Conservation (phyloP, 169 alveolate genomes). For the Cryptosporidium andersoni region DNA sequence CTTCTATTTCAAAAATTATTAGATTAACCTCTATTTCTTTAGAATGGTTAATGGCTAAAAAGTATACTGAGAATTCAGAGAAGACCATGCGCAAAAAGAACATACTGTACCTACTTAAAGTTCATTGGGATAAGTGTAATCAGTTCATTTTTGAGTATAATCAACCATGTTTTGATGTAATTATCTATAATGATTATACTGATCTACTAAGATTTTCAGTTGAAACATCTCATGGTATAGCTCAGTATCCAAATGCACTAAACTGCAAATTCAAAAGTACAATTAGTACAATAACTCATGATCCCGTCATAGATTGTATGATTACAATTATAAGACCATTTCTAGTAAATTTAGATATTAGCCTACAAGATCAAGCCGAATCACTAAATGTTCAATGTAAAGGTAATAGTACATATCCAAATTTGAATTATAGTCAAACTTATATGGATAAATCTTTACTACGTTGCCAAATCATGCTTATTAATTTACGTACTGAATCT, state of each 20-base stretch:
- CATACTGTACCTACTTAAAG: constrained; percentile 13
- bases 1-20: constrained; percentile 10
- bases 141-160: constrained; percentile 37
- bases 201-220: constrained; percentile 33
- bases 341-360: constrained; percentile 11
- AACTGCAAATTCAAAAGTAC: constrained; percentile 27
- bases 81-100: not conserved
- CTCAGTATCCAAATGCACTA: constrained; percentile 12
- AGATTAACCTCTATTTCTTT: constrained; percentile 21
- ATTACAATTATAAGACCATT: constrained; percentile 46
- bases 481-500: constrained; percentile 45
- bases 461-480: not conserved
- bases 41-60: constrained; percentile 54
- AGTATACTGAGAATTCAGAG: not conserved
- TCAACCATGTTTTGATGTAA: constrained; percentile 26
- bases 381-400: not conserved
- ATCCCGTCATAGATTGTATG: constrained; percentile 68
- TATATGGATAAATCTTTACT: not conserved
- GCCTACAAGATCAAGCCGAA: not conserved
- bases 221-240: constrained; percentile 13
- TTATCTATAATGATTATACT: constrained; percentile 36
- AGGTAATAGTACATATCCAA: not conserved
- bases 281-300: constrained; percentile 66
- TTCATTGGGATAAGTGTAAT: constrained; percentile 8
- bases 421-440: too few species aligned